phyloP scores from a whole-genome alignment of 306 rosid genomes.

The Elaeagnus macrophylla region DNA sequence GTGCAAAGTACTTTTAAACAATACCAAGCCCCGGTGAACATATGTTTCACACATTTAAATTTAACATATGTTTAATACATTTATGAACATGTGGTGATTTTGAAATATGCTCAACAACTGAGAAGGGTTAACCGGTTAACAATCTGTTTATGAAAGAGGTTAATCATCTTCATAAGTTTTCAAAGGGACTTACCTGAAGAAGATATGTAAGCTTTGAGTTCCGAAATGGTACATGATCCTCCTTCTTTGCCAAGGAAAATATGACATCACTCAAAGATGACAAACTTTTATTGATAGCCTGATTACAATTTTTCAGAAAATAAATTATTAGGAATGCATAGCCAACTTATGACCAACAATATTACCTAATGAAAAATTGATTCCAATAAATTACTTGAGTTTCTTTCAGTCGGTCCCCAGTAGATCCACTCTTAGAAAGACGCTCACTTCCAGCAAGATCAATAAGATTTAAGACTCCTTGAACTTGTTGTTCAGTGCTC shows the following conservation, averaged over 20 bases:
- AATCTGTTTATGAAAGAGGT: too few species aligned
- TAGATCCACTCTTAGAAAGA: slow-evolving; percentile 90
- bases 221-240: slow-evolving; percentile 82
- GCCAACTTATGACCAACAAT: too few species aligned
- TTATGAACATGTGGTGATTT: too few species aligned
- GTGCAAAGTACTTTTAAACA: too few species aligned
- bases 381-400: slow-evolving; percentile 57
- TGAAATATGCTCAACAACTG: too few species aligned
- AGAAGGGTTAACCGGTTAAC: too few species aligned
- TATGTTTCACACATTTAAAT: too few species aligned
- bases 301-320: not conserved
- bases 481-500: slow-evolving; percentile 96
- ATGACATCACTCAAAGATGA: slow-evolving; percentile 90
- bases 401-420: slow-evolving; percentile 89
- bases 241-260: slow-evolving; percentile 93
- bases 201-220: slow-evolving; percentile 96
- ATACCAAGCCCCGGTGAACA: too few species aligned
- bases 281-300: slow-evolving; percentile 89
- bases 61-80: too few species aligned
- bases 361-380: not conserved
- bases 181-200: slow-evolving; percentile 61
- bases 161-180: not conserved
- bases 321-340: too few species aligned
- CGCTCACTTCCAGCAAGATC: slow-evolving; percentile 99
- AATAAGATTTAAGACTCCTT: slow-evolving; percentile 83